Base-by-base conservation (phyloP, 441 rosid genomes). In the Manihot esculenta region DNA sequence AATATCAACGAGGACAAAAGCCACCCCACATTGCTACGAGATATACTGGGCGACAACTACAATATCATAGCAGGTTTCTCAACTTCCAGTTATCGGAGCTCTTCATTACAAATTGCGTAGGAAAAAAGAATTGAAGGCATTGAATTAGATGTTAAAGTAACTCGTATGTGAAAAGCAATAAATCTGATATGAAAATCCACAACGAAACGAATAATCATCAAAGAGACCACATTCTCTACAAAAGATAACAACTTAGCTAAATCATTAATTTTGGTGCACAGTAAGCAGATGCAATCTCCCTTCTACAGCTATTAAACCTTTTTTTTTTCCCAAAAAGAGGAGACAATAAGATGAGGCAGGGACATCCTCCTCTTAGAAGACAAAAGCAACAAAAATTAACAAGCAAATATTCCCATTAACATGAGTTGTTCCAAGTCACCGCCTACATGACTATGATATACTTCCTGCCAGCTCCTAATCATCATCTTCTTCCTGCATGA, bases 401-500 rank as follows among this genome's bases (percentile, higher is more conserved):
- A 74, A 20, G 70, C 60, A 74, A 83, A 82, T 78, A 82, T 70
- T 58, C 64, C 64, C 82, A 65, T 77, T 57, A 76, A 78, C 72
- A 78, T 75, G 64, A 77, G 76, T 56, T 73, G 72, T 61, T 59
- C 74, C 68, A 78, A 74, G 81, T 76, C 81, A 83, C 86, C 76
- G 76, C 83, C 88, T 83, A 81, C 80, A 76, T 53, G 74, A 80
- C 84, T 73, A 74, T 45, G 57, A 81, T 73, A 75, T 73, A 71
- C 78, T 59, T 42, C 81, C 53, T 23, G 23, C 27, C 51, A 10
- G 3, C 48, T 73, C 74, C 84, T 83, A 86, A 62, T 91, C 97
- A 41, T 88, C 96, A 12, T 91, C 97, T 11, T 91, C 97, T 57
- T 89, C 97, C 97, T 91, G 84, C 79, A 72, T 1, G 8, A 57